Evolutionary conservation across 805 yeast species (phyloP), one percentile per base, ranked within the genome.

Genomic region (Teunomyces kruisii): DNA sequence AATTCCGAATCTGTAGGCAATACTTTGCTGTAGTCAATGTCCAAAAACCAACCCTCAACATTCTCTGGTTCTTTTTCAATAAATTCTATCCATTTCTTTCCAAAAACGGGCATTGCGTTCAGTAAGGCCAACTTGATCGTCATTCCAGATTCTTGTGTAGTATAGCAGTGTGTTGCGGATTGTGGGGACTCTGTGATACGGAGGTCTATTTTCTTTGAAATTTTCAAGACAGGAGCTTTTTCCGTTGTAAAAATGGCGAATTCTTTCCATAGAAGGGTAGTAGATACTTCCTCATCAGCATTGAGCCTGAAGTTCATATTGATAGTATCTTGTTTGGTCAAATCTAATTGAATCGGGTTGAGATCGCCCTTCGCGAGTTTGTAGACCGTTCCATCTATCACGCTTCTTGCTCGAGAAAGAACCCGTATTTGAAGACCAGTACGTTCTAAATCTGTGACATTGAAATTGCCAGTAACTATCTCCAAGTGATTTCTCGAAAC

Each of bases 401-500:
- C 54, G 4, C 66, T 57, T 30, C 62, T 56, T 15, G 69, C 66
- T 10, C 67, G 53, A 1, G 71, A 61, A 24, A 65, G 56, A 19
- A 67, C 54, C 9, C 46, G 47, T 16, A 64, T 50, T 5, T 41
- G 30, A 8, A 67, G 29, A 3, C 32, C 39, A 8, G 32, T 29
- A 12, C 41, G 40, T 10, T 29, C 22, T 5, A 44, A 9, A 2
- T 33, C 31, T 0, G 24, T 28, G 8, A 30, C 28, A 2, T 48
- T 52, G 6, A 53, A 43, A 5, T 41, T 26, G 6, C 53, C 59
- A 6, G 55, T 28, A 8, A 28, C 39, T 8, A 68, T 12, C 33
- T 57, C 55, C 13, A 67, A 48, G 47, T 66, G 68, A 13, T 56
- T 55, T 40, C 68, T 56, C 7, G 72, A 66, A 9, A 65, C 68